Evolutionary conservation across 1,139 yeast genomes (phyloP), one percentile per base, ranked within the genome.

Genomic region (Scheffersomyces quercinus): DNA sequence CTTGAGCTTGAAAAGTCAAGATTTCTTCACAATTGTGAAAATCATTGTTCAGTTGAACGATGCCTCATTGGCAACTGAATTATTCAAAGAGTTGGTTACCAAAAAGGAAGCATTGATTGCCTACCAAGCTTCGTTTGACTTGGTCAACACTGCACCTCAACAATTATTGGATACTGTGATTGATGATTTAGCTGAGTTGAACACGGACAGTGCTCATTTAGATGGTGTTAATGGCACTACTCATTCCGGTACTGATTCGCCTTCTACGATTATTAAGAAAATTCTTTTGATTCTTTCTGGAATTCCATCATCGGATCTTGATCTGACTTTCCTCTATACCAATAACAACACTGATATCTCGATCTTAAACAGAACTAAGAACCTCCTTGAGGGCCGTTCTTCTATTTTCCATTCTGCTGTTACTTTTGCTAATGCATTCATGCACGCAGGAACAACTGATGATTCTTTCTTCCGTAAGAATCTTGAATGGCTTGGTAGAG

Each of bases 371-470:
- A 87, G 86, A 59, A 81, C 97, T 11, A 90, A 89, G 66, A 80
- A 82, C 48, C 75, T 81, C 20, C 75, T 95, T 53, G 99, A 93
- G 64, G 97, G 97, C 33, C 83, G 97, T 68, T 87, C 85, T 59
- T 91, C 98, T 5, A 82, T 93, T 53, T 91, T 88, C 78, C 99
- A 95, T 67, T 86, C 95, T 26, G 99, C 98, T 4, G 91, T 93
- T 38, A 89, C 98, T 36, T 91, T 93, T 65, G 85, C 95, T 43
- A 93, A 90, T 60, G 98, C 97, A 0, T 90, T 89, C 60, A 81
- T 91, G 82, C 97, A 91, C 65, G 91, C 95, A 29, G 99, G 99
- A 49, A 95, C 99, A 9, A 89, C 98, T 16, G 95, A 90, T 56
- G 98, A 93, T 64, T 83, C 93, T 2, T 93, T 93, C 60, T 88